Evolutionary conservation across 257 asterid species (phyloP).

Genomic region (Apocynum venetum): DNA sequence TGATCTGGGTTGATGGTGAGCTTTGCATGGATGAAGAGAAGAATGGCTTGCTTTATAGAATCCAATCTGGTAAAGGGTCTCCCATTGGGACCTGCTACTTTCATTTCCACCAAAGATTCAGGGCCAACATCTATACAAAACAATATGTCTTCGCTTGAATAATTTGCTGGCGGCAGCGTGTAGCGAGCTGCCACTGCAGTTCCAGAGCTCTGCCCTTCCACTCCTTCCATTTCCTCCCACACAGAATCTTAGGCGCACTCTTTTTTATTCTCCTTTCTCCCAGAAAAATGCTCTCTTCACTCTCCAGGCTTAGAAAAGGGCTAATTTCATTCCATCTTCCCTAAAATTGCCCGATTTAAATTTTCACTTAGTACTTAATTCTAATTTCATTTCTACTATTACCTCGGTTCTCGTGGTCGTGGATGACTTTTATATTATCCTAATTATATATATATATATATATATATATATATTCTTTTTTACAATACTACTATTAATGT

Average conservation of each 20-base stretch:
- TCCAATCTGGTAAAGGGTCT: conserved; percentile 78
- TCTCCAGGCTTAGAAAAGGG: no score
- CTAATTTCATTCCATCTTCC: no score
- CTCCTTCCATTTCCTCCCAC: conserved; percentile 34
- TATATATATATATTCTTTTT: no score
- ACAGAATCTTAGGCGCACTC: background rate
- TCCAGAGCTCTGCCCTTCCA: conserved; percentile 33
- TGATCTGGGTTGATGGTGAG: conserved; percentile 77
- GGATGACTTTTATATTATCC: no score
- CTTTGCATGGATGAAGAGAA: conserved; percentile 75
- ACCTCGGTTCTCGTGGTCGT: no score
- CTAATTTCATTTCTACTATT: no score
- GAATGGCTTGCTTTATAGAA: conserved; percentile 72
- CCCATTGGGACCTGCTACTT: conserved; percentile 62
- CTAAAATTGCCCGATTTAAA: no score
- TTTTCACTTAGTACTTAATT: no score
- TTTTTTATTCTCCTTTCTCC: background rate
- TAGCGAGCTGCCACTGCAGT: conserved; percentile 26
- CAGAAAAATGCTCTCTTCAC: background rate
- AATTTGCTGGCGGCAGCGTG: conserved; percentile 41
- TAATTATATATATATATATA: no score
- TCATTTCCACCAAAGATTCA: conserved; percentile 78
- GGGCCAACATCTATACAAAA: conserved; percentile 87
- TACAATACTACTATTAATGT: no score
- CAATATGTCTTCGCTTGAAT: conserved; percentile 68